phyloP scores from a whole-genome alignment of 176 grass and related monocot species.

The Oryza meyeriana region DNA sequence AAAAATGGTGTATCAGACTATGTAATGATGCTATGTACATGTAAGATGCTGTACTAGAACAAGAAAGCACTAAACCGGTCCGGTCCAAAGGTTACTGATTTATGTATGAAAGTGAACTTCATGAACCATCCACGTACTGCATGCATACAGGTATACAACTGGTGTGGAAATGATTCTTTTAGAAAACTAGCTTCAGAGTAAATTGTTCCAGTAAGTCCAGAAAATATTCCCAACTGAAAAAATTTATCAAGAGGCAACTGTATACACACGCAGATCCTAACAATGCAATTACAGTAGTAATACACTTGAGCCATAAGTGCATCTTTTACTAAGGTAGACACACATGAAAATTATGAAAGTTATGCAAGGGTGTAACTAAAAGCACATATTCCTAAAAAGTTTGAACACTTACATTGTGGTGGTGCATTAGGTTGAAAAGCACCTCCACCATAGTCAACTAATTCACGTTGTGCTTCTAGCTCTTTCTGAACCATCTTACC shows the following conservation, averaged over 20 bases:
- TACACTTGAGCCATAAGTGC: background rate
- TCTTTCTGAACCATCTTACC: slow-evolving; percentile 97
- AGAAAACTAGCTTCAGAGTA: background rate
- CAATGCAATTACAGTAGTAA: background rate
- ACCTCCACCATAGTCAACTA: slow-evolving; percentile 82
- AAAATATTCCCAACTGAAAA: background rate
- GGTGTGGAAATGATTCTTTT: background rate
- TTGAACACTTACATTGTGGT: slow-evolving; percentile 47
- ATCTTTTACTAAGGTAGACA: background rate
- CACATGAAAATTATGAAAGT: background rate
- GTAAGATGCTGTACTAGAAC: background rate
- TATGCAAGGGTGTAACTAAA: background rate
- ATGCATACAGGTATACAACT: background rate
- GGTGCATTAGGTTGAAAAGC: slow-evolving; percentile 47
- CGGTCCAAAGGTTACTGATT: background rate
- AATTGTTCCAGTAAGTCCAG: background rate
- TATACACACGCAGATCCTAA: background rate
- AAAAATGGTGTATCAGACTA: background rate
- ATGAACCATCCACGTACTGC: background rate
- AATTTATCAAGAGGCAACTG: slow-evolving; percentile 2
- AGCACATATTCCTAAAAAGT: background rate
- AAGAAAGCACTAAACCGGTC: background rate
- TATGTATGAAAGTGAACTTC: background rate
- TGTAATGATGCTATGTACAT: background rate
- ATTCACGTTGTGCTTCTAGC: slow-evolving; percentile 87